Percentiles rank a stretch among this genome's conserved stretches.
Evolutionary conservation across 108 stramenopile species (phyloP).

Genomic region (Skeletonema costatum): DNA sequence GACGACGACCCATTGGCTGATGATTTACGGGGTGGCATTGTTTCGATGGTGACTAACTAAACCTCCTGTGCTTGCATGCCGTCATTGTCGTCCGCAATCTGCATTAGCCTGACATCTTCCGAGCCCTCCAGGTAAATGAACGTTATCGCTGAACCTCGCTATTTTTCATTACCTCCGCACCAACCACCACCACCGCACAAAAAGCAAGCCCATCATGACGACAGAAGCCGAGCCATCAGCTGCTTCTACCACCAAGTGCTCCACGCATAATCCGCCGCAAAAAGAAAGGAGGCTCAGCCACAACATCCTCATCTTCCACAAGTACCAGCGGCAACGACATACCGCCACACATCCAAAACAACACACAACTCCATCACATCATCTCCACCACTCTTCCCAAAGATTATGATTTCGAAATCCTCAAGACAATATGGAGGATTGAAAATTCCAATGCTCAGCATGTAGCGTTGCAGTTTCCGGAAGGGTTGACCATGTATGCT

Average conservation of each 20-base stretch:
- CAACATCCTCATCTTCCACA: not conserved
- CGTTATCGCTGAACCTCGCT: too few species aligned
- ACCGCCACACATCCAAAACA: slow-evolving; percentile 34
- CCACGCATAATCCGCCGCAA: slow-evolving; percentile 23
- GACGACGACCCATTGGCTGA: not conserved
- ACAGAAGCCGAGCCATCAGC: not conserved
- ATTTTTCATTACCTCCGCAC: not conserved
- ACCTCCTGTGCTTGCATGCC: not conserved
- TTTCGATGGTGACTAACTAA: not conserved
- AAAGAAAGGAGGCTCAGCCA: not conserved
- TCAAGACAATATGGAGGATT: slow-evolving; percentile 90
- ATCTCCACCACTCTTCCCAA: slow-evolving; percentile 67
- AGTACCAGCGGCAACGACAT: slow-evolving; percentile 1
- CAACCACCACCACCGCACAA: not conserved
- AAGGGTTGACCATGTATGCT: slow-evolving; percentile 96
- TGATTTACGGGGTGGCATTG: slow-evolving; percentile 1
- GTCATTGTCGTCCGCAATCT: too few species aligned
- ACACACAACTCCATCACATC: slow-evolving; percentile 29
- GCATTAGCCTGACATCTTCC: too few species aligned
- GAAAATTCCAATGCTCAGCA: slow-evolving; percentile 48
- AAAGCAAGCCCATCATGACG: not conserved
- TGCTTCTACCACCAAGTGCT: not conserved
- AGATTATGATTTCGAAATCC: slow-evolving; percentile 85
- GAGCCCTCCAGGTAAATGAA: too few species aligned
- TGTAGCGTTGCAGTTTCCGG: slow-evolving; percentile 97